Evolutionary conservation across 176 grass and related monocot species (phyloP).

Genomic region (Alopecurus myosuroides): DNA sequence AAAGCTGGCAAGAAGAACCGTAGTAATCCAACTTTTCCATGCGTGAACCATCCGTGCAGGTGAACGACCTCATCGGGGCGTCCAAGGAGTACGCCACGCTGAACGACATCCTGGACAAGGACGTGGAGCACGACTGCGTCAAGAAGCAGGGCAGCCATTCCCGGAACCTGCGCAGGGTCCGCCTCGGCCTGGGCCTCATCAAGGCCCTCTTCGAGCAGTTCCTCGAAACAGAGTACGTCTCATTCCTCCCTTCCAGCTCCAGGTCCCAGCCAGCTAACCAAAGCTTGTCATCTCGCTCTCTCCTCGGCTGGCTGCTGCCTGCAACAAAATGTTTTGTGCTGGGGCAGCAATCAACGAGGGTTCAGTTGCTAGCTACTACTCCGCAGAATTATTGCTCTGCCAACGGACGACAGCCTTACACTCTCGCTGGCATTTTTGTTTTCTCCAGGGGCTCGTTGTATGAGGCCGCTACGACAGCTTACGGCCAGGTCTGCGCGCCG

Average conservation of each 20-base stretch:
- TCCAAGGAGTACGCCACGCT: slow-evolving; percentile 68
- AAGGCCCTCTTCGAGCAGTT: slow-evolving; percentile 81
- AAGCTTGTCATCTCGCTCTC: background rate
- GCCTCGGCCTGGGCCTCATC: slow-evolving; percentile 93
- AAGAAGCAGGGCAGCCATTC: slow-evolving; percentile 95
- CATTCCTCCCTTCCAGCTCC: background rate
- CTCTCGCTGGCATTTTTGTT: slow-evolving; percentile 13
- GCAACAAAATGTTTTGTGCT: background rate
- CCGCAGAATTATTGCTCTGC: background rate
- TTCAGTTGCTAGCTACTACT: background rate
- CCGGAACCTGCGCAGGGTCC: slow-evolving; percentile 84
- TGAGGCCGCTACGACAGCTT: slow-evolving; percentile 86
- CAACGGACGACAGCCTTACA: slow-evolving; percentile 6
- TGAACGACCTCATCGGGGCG: slow-evolving; percentile 81
- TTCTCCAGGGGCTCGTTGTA: slow-evolving; percentile 71
- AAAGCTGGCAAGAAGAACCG: background rate
- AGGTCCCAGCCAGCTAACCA: background rate
- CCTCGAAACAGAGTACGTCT: slow-evolving; percentile 62
- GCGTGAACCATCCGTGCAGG: slow-evolving; percentile 44
- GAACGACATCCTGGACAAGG: slow-evolving; percentile 76
- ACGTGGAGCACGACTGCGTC: slow-evolving; percentile 65
- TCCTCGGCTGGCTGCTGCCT: background rate
- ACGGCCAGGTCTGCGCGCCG: slow-evolving; percentile 90
- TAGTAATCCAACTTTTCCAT: background rate
- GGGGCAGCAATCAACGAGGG: background rate